These are phyloP conservation scores for Claviceps monticola DNA, from an alignment of 2,329 filamentous ascomycete genomes.

Conservation along the genomic window DNA sequence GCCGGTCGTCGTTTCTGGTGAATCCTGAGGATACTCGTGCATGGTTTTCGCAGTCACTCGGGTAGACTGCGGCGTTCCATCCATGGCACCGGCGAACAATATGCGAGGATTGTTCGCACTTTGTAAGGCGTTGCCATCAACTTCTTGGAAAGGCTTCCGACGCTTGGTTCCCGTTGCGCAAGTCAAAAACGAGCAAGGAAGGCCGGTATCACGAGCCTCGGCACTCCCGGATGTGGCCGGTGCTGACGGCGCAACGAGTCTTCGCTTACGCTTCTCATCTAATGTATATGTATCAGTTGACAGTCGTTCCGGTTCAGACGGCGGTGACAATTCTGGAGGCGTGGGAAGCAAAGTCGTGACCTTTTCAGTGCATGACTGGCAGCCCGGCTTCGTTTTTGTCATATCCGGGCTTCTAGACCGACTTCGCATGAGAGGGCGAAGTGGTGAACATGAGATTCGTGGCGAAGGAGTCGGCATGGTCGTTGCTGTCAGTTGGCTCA, in stretches of 20 bases:
- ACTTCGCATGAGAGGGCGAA: neutral
- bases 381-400: neutral
- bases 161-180: neutral
- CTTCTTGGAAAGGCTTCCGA: slow-evolving; percentile 11
- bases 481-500: slow-evolving; percentile 31
- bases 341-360: slow-evolving; percentile 3
- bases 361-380: neutral
- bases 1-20: neutral
- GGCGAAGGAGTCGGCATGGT: slow-evolving; percentile 23
- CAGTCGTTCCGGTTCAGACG: neutral
- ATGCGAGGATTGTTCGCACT: neutral
- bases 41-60: neutral
- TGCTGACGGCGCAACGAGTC: neutral
- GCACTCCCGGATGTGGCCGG: slow-evolving; percentile 1
- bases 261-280: slow-evolving; percentile 5
- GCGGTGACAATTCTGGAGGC: slow-evolving; percentile 7
- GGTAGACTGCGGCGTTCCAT: neutral
- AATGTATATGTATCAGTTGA: neutral
- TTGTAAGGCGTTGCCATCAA: slow-evolving; percentile 12
- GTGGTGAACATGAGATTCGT: slow-evolving; percentile 4
- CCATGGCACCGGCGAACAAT: neutral
- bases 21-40: neutral
- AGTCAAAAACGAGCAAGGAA: neutral
- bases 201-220: slow-evolving; percentile 8
- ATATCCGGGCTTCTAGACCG: neutral